Evolutionary conservation across 2,329 filamentous ascomycete species (phyloP).

Genomic region (Sordariomycetes sp.): DNA sequence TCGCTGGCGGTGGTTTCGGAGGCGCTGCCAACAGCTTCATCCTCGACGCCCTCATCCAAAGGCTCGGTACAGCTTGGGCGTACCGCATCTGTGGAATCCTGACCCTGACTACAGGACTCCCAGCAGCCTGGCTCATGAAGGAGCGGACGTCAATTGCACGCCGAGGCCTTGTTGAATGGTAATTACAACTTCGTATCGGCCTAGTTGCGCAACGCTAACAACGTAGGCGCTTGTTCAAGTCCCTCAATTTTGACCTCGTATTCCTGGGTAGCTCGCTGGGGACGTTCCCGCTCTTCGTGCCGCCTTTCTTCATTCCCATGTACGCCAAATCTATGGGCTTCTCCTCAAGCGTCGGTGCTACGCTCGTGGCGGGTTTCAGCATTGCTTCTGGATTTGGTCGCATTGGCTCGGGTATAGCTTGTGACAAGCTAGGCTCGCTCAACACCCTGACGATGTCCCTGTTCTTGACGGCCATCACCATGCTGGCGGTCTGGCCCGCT

Average conservation of each 20-base stretch:
- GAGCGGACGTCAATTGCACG: constrained; percentile 30
- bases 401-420: constrained; percentile 41
- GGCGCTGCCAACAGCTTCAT: constrained; percentile 42
- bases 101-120: constrained; percentile 42
- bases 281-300: constrained; percentile 36
- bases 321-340: constrained; percentile 47
- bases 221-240: constrained; percentile 38
- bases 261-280: constrained; percentile 45
- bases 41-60: constrained; percentile 35
- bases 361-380: constrained; percentile 51
- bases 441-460: constrained; percentile 45
- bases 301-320: constrained; percentile 16
- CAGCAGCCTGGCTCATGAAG: constrained; percentile 43
- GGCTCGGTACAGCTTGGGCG: constrained; percentile 38
- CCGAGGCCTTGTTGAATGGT: constrained; percentile 40
- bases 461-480: constrained; percentile 43
- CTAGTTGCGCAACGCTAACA: neutral
- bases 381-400: constrained; percentile 50
- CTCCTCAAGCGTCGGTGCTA: constrained; percentile 41
- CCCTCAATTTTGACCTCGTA: constrained; percentile 39
- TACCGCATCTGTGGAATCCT: constrained; percentile 43
- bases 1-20: constrained; percentile 44
- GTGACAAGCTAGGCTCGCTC: constrained; percentile 43
- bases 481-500: constrained; percentile 53
- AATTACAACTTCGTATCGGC: constrained; percentile 6